Percentiles rank a stretch among this genome's conserved stretches.
These are phyloP conservation scores for Penicillium sp. DNA, from an alignment of 2,329 filamentous ascomycete species.

Conservation along the genomic window DNA sequence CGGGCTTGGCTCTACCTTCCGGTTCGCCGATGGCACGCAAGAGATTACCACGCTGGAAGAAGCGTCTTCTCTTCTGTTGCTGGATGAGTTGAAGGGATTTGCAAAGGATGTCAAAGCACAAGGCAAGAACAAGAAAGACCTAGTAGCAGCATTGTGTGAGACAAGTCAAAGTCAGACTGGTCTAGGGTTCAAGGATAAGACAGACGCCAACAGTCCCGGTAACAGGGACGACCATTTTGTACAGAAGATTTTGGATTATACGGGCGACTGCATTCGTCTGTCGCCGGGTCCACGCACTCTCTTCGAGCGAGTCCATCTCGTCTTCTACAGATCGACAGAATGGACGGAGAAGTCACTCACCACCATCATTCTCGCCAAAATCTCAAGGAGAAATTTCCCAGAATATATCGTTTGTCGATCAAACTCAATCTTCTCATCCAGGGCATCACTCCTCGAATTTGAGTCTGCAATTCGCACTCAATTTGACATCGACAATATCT, in stretches of 20 bases:
- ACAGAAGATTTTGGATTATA: slow-evolving; percentile 70
- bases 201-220: slow-evolving; percentile 43
- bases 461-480: slow-evolving; percentile 82
- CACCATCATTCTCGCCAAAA: slow-evolving; percentile 89
- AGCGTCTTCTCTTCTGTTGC: slow-evolving; percentile 73
- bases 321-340: slow-evolving; percentile 93
- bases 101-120: slow-evolving; percentile 84
- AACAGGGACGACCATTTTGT: slow-evolving; percentile 74
- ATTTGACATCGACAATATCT: slow-evolving; percentile 72
- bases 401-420: slow-evolving; percentile 87
- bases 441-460: slow-evolving; percentile 76
- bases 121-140: slow-evolving; percentile 82
- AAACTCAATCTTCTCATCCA: slow-evolving; percentile 79
- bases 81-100: slow-evolving; percentile 82
- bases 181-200: slow-evolving; percentile 61
- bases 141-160: slow-evolving; percentile 70
- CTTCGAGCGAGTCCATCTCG: slow-evolving; percentile 90
- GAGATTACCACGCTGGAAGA: slow-evolving; percentile 78
- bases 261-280: slow-evolving; percentile 81
- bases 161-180: slow-evolving; percentile 73
- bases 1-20: slow-evolving; percentile 58
- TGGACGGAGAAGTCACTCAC: slow-evolving; percentile 98
- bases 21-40: slow-evolving; percentile 77
- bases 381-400: slow-evolving; percentile 82
- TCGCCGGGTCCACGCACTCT: slow-evolving; percentile 70